Evolutionary conservation across 1,284 basidiomycete species (phyloP).

Genomic region (Moesziomyces parantarcticus): DNA sequence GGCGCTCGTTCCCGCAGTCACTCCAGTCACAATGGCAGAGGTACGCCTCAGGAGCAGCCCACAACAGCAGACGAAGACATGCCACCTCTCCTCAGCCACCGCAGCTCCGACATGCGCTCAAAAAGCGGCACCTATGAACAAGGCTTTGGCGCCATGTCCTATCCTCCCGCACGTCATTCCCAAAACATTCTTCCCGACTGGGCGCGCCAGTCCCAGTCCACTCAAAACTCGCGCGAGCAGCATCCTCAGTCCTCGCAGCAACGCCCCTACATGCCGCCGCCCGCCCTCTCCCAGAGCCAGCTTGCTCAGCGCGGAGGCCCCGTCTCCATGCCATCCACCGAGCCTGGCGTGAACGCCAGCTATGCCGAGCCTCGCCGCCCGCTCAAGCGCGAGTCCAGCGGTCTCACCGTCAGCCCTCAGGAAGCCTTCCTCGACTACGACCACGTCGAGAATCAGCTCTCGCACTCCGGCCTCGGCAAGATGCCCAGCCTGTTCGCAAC

Average conservation of each 20-base stretch:
- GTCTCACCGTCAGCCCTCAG: slow-evolving; percentile 61
- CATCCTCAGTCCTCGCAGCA: slow-evolving; percentile 11
- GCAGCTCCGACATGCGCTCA: slow-evolving; percentile 30
- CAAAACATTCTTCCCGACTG: slow-evolving; percentile 43
- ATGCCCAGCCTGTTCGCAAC: slow-evolving; percentile 49
- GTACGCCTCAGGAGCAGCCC: slow-evolving; percentile 4
- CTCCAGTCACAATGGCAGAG: slow-evolving; percentile 10
- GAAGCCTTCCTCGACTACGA: slow-evolving; percentile 59
- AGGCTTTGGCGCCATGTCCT: slow-evolving; percentile 33
- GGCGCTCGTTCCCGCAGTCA: slow-evolving; percentile 16
- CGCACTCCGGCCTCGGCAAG: slow-evolving; percentile 44
- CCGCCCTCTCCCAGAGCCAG: slow-evolving; percentile 38
- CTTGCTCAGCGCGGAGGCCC: slow-evolving; percentile 37
- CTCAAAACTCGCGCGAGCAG: slow-evolving; percentile 22
- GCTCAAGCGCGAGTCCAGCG: slow-evolving; percentile 51
- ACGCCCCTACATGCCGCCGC: slow-evolving; percentile 39
- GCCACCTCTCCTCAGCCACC: slow-evolving; percentile 14
- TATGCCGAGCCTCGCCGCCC: slow-evolving; percentile 24
- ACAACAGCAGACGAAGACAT: slow-evolving; percentile 13
- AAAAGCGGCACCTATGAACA: slow-evolving; percentile 49
- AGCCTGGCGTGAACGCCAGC: slow-evolving; percentile 12
- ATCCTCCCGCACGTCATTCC: slow-evolving; percentile 39
- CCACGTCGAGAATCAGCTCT: slow-evolving; percentile 43
- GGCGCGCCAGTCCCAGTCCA: slow-evolving; percentile 43
- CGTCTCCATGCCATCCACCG: slow-evolving; percentile 37